Evolutionary conservation across 2,329 filamentous ascomycete species (phyloP).

Genomic region (Thermothelomyces thermophilus): DNA sequence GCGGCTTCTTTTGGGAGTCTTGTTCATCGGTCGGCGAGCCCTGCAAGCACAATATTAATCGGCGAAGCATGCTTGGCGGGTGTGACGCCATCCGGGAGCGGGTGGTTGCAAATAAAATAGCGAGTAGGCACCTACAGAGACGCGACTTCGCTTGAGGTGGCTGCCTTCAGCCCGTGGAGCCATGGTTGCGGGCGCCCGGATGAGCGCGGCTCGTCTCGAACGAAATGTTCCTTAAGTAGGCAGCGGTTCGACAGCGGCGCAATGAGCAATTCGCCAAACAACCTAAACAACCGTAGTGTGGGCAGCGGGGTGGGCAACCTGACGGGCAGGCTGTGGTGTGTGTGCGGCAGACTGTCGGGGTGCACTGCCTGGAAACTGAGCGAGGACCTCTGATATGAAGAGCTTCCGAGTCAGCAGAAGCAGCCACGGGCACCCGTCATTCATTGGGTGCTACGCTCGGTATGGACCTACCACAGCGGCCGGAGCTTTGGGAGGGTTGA

Average conservation of each 20-base stretch:
- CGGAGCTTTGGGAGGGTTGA: background rate
- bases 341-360: slow-evolving; percentile 2
- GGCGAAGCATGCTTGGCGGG: slow-evolving; percentile 21
- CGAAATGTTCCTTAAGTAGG: background rate
- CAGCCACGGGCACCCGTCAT: background rate
- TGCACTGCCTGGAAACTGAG: slow-evolving; percentile 10
- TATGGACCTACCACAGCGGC: too few relatives aligned
- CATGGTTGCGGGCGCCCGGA: slow-evolving; percentile 31
- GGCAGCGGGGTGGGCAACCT: background rate
- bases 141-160: slow-evolving; percentile 75
- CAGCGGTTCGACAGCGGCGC: background rate
- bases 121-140: slow-evolving; percentile 31
- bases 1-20: slow-evolving; percentile 69
- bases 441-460: too few relatives aligned
- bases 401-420: background rate
- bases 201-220: slow-evolving; percentile 3
- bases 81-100: slow-evolving; percentile 22
- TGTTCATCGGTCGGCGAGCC: slow-evolving; percentile 58
- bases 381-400: slow-evolving; percentile 12
- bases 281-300: slow-evolving; percentile 5
- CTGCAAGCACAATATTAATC: slow-evolving; percentile 40
- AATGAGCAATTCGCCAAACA: slow-evolving; percentile 4
- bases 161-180: slow-evolving; percentile 58
- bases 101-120: background rate
- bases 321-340: background rate